These are phyloP conservation scores for Xylariomycetidae sp. DNA, from an alignment of 2,329 filamentous ascomycete species.

Conservation along the genomic window DNA sequence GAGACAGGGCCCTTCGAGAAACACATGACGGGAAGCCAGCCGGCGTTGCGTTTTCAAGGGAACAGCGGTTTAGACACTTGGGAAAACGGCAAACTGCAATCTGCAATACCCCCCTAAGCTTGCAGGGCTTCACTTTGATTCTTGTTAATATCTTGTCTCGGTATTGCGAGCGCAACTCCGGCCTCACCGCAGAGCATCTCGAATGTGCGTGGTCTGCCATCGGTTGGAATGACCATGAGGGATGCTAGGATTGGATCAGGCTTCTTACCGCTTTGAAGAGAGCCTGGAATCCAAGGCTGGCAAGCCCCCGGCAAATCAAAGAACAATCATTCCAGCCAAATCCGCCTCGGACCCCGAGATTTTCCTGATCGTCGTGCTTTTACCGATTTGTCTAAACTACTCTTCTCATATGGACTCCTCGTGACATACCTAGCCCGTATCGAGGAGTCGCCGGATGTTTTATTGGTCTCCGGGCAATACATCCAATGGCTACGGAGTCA, in stretches of 20 bases:
- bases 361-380: conserved; percentile 15
- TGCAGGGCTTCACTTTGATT: conserved; percentile 31
- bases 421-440: too few relatives aligned
- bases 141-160: conserved; percentile 38
- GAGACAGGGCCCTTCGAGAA: conserved; percentile 27
- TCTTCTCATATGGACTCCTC: conserved; percentile 3
- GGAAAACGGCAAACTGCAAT: conserved; percentile 25
- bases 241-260: conserved; percentile 9
- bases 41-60: conserved; percentile 23
- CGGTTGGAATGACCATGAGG: conserved; percentile 14
- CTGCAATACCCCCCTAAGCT: conserved; percentile 31
- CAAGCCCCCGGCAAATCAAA: conserved; percentile 17
- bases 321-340: conserved; percentile 4
- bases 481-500: conserved; percentile 9
- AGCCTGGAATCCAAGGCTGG: conserved; percentile 2
- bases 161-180: conserved; percentile 25
- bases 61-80: conserved; percentile 24
- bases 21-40: conserved; percentile 34
- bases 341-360: conserved; percentile 16
- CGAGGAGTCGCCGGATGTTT: conserved; percentile 29
- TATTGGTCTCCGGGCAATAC: conserved; percentile 22
- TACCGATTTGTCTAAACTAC: conserved; percentile 6
- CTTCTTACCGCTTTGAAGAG: conserved; percentile 7
- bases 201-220: conserved; percentile 29
- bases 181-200: conserved; percentile 29